Evolutionary conservation across 345 rosid genomes (phyloP), one percentile per base, ranked within the genome.

Genomic region (Brassica cretica): DNA sequence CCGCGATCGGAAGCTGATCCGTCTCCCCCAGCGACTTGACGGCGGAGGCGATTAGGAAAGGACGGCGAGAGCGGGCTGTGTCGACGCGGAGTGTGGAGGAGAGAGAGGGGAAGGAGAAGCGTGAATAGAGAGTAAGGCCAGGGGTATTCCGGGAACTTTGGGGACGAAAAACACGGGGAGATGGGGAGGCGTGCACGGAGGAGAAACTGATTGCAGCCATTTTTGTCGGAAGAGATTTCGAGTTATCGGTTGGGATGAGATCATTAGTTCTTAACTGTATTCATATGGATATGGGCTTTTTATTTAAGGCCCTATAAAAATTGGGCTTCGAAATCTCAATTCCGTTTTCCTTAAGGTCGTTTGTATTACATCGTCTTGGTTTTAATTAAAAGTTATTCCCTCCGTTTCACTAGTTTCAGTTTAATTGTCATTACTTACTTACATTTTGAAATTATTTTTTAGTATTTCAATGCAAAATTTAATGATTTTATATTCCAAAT

Each of bases 191-290:
- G 3, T 74, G 84, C 2, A 79, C 68, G 2, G 89, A 59, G 68
- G 83, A 68, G 56, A 88, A 68, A 70, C 60, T 84, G 80, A 86
- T 55, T 21, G 91, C 68, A 10, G 90, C 93, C 93, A 89, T 89
- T 68, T 65, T 44, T 29, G 78, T 53, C 61, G 72, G 66, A 73
- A 74, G 35, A 61, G 11, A 9, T 3, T 35, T 33, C 65, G 51
- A 70, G 64, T 63, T 69, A 25, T 70, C 75, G 46, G 66, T 58
- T 58, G 27, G 4, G n/a, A 18, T 32, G 70, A 71, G 33, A 25
- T 55, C 0, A 12, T 27, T 55, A 27, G 15, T 29, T 68, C 25
- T 35, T n/a, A 18, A 46, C 6, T 66, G 9, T 67, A 16, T 49
- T n/a, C 1, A 0, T 24, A 10, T 61, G 78, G 82, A 6, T 5